These are phyloP conservation scores for Exsudoporus floridanus DNA, from an alignment of 1,284 basidiomycete genomes.

Conservation along the genomic window DNA sequence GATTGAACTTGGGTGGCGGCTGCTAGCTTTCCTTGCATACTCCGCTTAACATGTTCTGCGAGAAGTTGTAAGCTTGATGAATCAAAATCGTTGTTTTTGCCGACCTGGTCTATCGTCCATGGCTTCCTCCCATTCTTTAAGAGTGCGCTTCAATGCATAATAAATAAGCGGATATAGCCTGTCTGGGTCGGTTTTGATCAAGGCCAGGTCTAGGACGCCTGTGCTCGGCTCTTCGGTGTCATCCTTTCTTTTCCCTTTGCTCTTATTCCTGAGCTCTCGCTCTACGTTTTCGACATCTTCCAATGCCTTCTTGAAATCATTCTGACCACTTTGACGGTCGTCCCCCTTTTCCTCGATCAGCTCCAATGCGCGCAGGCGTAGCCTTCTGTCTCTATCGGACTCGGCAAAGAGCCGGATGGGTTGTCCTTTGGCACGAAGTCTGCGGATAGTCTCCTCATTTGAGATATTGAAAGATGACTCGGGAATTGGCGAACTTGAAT, in stretches of 20 bases:
- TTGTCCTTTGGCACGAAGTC: constrained; percentile 88
- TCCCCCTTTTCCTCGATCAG: constrained; percentile 88
- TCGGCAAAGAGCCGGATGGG: constrained; percentile 96
- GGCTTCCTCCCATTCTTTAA: constrained; percentile 95
- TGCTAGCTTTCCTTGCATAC: constrained; percentile 90
- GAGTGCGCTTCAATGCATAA: constrained; percentile 87
- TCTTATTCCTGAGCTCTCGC: constrained; percentile 62
- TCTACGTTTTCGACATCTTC: constrained; percentile 89
- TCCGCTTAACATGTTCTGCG: constrained; percentile 75
- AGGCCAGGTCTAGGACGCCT: constrained; percentile 70
- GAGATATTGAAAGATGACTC: constrained; percentile 84
- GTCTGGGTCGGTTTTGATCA: constrained; percentile 92
- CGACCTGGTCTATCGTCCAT: constrained; percentile 89
- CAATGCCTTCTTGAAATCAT: constrained; percentile 93
- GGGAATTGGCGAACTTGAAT: constrained; percentile 50
- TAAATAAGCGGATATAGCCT: constrained; percentile 98
- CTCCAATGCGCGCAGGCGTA: constrained; percentile 90
- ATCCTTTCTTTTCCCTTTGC: constrained; percentile 67
- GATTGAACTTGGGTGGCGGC: constrained; percentile 96
- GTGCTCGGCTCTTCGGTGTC: constrained; percentile 48
- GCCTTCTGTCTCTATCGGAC: constrained; percentile 87
- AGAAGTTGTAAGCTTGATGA: constrained; percentile 7
- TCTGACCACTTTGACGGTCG: constrained; percentile 75
- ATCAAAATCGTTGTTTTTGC: not conserved
- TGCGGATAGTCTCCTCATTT: constrained; percentile 86